Conservation (phyloP, 345 rosid species). For the Durio zibethinus region DNA sequence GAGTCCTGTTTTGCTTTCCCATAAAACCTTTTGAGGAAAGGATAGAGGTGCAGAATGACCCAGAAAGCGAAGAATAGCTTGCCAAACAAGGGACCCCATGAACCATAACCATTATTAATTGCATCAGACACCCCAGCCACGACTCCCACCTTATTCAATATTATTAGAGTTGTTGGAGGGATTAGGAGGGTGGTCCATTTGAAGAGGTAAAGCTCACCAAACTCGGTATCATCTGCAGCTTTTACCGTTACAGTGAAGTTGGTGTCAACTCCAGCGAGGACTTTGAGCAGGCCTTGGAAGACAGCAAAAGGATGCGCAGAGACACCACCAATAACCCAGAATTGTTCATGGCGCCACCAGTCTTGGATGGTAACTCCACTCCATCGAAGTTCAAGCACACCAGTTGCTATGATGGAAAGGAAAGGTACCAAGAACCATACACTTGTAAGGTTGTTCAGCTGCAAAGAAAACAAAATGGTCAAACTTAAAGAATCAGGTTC, state of each 20-base stretch:
- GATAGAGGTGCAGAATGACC: constrained; percentile 94
- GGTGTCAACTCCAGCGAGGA: constrained; percentile 82
- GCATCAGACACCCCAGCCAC: constrained; percentile 90
- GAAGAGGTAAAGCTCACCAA: constrained; percentile 88
- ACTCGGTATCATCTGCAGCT: constrained; percentile 63
- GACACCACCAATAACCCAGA: constrained; percentile 96
- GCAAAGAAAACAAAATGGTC: constrained; percentile 16
- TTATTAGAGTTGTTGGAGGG: constrained; percentile 91
- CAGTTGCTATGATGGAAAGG: constrained; percentile 80
- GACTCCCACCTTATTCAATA: constrained; percentile 87
- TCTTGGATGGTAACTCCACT: constrained; percentile 81
- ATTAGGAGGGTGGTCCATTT: constrained; percentile 96
- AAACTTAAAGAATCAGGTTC: not conserved
- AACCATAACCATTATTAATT: constrained; percentile 82
- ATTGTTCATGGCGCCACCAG: constrained; percentile 94
- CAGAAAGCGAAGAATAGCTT: constrained; percentile 90
- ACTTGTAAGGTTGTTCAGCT: constrained; percentile 79
- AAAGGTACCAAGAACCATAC: constrained; percentile 89
- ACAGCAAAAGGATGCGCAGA: constrained; percentile 96
- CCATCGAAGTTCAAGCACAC: constrained; percentile 88
- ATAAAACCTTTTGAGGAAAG: constrained; percentile 93
- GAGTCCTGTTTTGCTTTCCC: constrained; percentile 95
- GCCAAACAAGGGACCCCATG: constrained; percentile 91
- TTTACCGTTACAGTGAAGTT: constrained; percentile 91
- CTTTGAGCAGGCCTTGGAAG: constrained; percentile 91